Percentiles rank a stretch among this genome's conserved stretches.
These are phyloP conservation scores for Tuber brumale DNA, from an alignment of 495 filamentous ascomycete species.

Conservation along the genomic window DNA sequence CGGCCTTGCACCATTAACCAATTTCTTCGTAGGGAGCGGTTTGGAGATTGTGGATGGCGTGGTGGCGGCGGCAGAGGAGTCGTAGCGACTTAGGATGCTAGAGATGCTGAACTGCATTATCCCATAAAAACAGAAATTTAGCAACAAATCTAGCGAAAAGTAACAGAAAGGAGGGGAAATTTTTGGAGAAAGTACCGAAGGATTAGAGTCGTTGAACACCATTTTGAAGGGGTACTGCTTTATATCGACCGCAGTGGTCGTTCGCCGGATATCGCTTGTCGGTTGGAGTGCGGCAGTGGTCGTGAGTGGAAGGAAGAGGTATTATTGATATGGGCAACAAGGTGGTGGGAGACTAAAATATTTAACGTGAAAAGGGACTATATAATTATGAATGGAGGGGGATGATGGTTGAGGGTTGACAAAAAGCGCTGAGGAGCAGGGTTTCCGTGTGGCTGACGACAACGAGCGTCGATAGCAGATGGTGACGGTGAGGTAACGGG, in stretches of 20 bases:
- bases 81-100: constrained; percentile 36
- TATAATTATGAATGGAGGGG: neutral
- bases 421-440: neutral
- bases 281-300: constrained; percentile 12
- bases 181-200: constrained; percentile 26
- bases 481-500: neutral
- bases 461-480: neutral
- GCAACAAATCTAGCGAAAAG: constrained; percentile 11
- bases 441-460: neutral
- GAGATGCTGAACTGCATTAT: constrained; percentile 39
- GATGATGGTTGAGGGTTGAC: neutral
- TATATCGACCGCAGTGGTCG: constrained; percentile 2
- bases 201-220: constrained; percentile 36
- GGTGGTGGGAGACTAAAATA: constrained; percentile 7
- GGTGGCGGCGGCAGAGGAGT: constrained; percentile 17
- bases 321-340: constrained; percentile 9
- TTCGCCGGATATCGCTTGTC: neutral
- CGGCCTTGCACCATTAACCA: constrained; percentile 8
- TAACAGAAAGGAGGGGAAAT: constrained; percentile 21
- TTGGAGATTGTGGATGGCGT: constrained; percentile 22
- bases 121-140: neutral
- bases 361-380: neutral
- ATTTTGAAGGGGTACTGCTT: constrained; percentile 20
- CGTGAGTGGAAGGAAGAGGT: neutral
- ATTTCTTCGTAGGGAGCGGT: constrained; percentile 22